Percentiles rank a stretch among this genome's conserved stretches.
These are phyloP conservation scores for Histomonas meleagridis DNA, from an alignment of 208 protist species.

Conservation along the genomic window DNA sequence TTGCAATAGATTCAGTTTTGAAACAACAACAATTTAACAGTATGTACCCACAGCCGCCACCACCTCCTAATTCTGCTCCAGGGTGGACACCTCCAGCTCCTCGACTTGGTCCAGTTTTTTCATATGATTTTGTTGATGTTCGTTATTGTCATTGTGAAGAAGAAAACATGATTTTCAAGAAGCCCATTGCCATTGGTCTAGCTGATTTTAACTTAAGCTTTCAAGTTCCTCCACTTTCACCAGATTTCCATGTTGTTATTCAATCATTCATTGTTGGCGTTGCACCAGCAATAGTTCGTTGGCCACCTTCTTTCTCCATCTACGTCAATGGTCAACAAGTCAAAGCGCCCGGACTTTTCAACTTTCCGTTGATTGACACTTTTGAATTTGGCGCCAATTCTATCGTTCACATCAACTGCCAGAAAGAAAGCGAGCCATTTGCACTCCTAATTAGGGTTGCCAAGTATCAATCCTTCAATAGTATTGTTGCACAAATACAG, in stretches of 20 bases:
- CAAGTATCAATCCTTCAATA: not conserved
- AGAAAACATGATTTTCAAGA: not conserved
- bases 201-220: not conserved
- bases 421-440: not conserved
- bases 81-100: too few relatives aligned
- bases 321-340: not conserved
- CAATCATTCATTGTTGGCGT: not conserved
- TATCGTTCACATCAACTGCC: not conserved
- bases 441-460: not conserved
- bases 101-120: not conserved
- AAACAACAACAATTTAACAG: too few relatives aligned
- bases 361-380: not conserved
- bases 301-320: not conserved
- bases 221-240: not conserved
- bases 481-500: not conserved
- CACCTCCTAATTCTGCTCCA: too few relatives aligned
- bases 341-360: not conserved
- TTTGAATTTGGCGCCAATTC: not conserved
- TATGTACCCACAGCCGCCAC: too few relatives aligned
- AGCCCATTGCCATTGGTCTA: not conserved
- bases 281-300: not conserved
- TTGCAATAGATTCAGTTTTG: too few relatives aligned
- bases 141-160: not conserved
- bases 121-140: not conserved
- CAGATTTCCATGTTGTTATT: not conserved